Evolutionary conservation across 495 filamentous ascomycete genomes (phyloP).

Genomic region (Penicillium goetzii): DNA sequence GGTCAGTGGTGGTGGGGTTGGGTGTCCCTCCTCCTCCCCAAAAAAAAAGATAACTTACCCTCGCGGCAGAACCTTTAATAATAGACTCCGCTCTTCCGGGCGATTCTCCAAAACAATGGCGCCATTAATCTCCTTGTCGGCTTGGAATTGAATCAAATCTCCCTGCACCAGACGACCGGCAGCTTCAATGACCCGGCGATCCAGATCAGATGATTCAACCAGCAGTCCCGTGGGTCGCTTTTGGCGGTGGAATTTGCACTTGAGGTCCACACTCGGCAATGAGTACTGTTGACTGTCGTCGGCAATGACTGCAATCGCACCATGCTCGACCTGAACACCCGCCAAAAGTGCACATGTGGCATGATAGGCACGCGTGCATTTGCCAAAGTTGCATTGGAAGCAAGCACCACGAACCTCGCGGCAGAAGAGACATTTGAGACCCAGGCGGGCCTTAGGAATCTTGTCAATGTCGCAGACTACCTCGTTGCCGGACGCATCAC

Average conservation of each 20-base stretch:
- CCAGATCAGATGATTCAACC: slow-evolving; percentile 71
- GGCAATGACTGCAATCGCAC: slow-evolving; percentile 80
- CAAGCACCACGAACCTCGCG: slow-evolving; percentile 90
- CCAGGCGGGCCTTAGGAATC: slow-evolving; percentile 84
- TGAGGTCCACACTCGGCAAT: slow-evolving; percentile 85
- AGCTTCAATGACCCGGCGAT: slow-evolving; percentile 61
- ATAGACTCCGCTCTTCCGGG: slow-evolving; percentile 60
- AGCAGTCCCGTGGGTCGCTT: slow-evolving; percentile 73
- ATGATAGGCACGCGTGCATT: slow-evolving; percentile 92
- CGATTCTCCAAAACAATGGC: slow-evolving; percentile 88
- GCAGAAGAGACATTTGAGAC: slow-evolving; percentile 93
- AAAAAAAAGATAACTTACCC: slow-evolving; percentile 63
- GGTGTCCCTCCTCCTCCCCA: background rate
- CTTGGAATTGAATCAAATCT: slow-evolving; percentile 88
- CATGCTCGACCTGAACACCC: slow-evolving; percentile 87
- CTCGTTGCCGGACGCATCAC: slow-evolving; percentile 68
- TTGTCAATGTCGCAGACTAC: slow-evolving; percentile 74
- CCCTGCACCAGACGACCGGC: slow-evolving; percentile 69
- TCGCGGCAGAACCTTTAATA: slow-evolving; percentile 84
- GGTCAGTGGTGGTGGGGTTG: background rate
- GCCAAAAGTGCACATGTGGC: slow-evolving; percentile 91
- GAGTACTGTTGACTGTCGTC: slow-evolving; percentile 92
- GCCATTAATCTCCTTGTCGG: slow-evolving; percentile 85
- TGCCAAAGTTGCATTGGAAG: slow-evolving; percentile 96
- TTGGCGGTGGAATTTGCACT: slow-evolving; percentile 89